Evolutionary conservation across 1,139 yeast species (phyloP), one percentile per base, ranked within the genome.

Genomic region (Debaryomyces nepalensis): DNA sequence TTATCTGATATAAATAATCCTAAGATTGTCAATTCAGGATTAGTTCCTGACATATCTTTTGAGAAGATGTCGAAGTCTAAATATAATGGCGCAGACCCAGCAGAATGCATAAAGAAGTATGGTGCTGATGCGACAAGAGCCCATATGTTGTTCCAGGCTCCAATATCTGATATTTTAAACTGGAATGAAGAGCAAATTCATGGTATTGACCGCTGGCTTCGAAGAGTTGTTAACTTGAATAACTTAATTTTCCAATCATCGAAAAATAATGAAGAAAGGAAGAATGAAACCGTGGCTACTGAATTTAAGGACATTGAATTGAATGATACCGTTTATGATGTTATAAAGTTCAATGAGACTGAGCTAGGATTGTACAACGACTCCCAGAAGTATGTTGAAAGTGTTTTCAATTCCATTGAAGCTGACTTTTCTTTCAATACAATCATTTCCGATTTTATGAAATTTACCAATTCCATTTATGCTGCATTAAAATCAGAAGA

Each of bases 41-140:
- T 62, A 37, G 49, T 55, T 0, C 88, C 96, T 0, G 47, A 48
- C 0, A 60, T 87, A 1, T 68, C 87, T 0, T 89, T 64, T 58
- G 98, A 93, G 58, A 93, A 93, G 59, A 93, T 93, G 99, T 90
- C 98, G 1, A 93, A 93, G 63, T 90, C 97, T 1, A 93, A 93
- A 58, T 82, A 82, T 57, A 93, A 93, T 57, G 99, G 99, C 11
- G 96, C 88, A 3, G 96, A 91, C 57, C 98, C 98, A 0, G 79
- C 75, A 1, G 79, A 77, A 44, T 87, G 93, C 52, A 90, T 93
- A 22, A 60, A 58, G n/a, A 73, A 70, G 34, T 88, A 88, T 61
- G 99, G 99, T 2, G 91, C 97, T 1, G 99, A 93, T 68, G 91
- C 97, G 0, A 87, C 93, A 0, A 76, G 99, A 48, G 98, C 98